phyloP scores from a whole-genome alignment of 192 early-diverging fungal genomes.

The Anaeromyces robustus region DNA sequence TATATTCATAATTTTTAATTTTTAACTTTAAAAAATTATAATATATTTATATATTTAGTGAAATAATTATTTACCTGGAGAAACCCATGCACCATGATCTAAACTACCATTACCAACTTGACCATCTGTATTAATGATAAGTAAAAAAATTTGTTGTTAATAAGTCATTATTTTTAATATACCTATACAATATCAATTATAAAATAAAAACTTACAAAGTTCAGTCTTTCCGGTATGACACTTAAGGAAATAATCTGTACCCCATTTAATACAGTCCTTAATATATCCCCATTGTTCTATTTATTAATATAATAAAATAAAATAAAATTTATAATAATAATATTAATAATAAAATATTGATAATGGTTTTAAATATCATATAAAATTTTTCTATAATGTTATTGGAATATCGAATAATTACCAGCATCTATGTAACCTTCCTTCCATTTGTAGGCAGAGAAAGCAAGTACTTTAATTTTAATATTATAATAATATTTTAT shows the following conservation, averaged over 20 bases:
- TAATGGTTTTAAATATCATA: no score
- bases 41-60: no score
- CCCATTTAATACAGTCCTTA: conserved; percentile 33
- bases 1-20: no score
- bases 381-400: neutral
- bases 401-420: neutral
- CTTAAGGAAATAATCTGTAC: conserved; percentile 42
- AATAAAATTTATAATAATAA: neutral
- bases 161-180: no score
- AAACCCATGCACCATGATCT: conserved; percentile 8
- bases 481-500: neutral
- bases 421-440: neutral
- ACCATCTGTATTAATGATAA: conserved; percentile 8
- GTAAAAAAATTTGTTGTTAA: no score
- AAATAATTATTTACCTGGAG: neutral
- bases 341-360: neutral
- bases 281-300: conserved; percentile 24
- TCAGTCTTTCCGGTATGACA: conserved; percentile 31
- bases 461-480: neutral
- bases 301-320: no score
- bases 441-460: neutral
- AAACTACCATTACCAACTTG: conserved; percentile 23
- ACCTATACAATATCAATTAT: no score
- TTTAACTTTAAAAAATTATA: no score
- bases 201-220: conserved; percentile 7